phyloP scores from a whole-genome alignment of 2,329 filamentous ascomycete species.

The Raffaelea ambrosiae region DNA sequence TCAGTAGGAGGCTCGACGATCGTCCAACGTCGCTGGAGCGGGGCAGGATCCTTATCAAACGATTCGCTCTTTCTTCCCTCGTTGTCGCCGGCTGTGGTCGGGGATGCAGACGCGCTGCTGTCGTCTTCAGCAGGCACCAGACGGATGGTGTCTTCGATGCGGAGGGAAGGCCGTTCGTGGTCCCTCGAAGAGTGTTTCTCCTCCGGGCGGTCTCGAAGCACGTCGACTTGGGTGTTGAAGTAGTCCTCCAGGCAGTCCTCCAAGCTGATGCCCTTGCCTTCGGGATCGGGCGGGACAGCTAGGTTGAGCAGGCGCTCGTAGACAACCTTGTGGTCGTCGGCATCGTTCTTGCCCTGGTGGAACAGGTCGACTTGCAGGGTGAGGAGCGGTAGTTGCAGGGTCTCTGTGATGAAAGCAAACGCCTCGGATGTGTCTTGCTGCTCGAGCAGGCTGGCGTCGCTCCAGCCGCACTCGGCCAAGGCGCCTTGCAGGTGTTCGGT shows the following conservation, averaged over 20 bases:
- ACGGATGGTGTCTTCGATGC: conserved; percentile 23
- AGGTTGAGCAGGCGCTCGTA: conserved; percentile 87
- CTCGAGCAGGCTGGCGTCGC: conserved; percentile 63
- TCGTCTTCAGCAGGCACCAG: conserved; percentile 19
- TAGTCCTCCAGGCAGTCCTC: conserved; percentile 91
- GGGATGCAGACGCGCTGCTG: too few relatives aligned
- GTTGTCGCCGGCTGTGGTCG: too few relatives aligned
- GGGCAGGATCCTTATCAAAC: conserved; percentile 13
- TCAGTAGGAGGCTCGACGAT: conserved; percentile 7
- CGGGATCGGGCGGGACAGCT: conserved; percentile 70
- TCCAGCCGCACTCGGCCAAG: conserved; percentile 80
- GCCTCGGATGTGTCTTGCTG: conserved; percentile 96
- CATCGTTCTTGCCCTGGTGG: conserved; percentile 71
- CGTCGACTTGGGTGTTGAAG: conserved; percentile 90
- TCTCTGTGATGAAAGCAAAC: conserved; percentile 89
- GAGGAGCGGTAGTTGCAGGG: conserved; percentile 75
- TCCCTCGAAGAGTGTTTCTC: conserved; percentile 33
- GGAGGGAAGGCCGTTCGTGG: conserved; percentile 21
- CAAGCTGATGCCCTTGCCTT: conserved; percentile 64
- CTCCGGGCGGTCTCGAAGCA: conserved; percentile 61
- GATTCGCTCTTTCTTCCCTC: conserved; percentile 1
- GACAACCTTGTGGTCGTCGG: conserved; percentile 89
- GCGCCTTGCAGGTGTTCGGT: conserved; percentile 58
- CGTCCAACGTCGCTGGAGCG: conserved; percentile 27
- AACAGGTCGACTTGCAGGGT: conserved; percentile 92